phyloP scores from a whole-genome alignment of 2,329 filamentous ascomycete genomes.

The Diplodia scrobiculata region DNA sequence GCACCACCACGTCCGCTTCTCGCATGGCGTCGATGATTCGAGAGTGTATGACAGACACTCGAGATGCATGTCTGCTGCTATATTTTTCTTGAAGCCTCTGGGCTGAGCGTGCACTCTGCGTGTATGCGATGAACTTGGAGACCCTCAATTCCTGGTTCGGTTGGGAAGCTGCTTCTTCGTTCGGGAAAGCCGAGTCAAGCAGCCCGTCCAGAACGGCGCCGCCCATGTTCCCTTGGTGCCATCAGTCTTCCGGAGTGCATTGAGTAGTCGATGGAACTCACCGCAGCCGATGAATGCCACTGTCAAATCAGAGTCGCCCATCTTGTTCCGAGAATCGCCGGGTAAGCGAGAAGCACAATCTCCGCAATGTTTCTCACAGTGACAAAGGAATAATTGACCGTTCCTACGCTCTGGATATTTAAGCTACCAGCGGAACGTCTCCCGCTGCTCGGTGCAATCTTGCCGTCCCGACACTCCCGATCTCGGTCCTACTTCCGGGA shows the following conservation, averaged over 20 bases:
- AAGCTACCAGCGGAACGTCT: not conserved
- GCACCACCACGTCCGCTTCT: not conserved
- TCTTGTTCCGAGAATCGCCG: not conserved
- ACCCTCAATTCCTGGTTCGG: not conserved
- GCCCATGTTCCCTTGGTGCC: not conserved
- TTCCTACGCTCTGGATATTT: not conserved
- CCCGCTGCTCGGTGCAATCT: not conserved
- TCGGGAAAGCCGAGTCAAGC: not conserved
- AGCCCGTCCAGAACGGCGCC: not conserved
- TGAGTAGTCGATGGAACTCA: not conserved
- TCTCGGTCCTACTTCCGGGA: not conserved
- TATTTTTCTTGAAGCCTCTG: not conserved
- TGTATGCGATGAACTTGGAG: conserved; percentile 1
- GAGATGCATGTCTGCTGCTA: not conserved
- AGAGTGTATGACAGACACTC: not conserved
- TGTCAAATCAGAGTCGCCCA: not conserved
- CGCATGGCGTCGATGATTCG: not conserved
- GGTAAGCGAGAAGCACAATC: not conserved
- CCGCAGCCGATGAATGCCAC: conserved; percentile 2
- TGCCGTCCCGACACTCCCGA: not conserved
- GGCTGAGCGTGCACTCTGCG: not conserved
- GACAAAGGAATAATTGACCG: no score
- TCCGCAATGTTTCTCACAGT: not conserved
- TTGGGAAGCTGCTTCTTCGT: not conserved
- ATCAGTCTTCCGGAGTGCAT: not conserved